Evolutionary conservation across 306 rosid species (phyloP).

Genomic region (Casuarina equisetifolia): DNA sequence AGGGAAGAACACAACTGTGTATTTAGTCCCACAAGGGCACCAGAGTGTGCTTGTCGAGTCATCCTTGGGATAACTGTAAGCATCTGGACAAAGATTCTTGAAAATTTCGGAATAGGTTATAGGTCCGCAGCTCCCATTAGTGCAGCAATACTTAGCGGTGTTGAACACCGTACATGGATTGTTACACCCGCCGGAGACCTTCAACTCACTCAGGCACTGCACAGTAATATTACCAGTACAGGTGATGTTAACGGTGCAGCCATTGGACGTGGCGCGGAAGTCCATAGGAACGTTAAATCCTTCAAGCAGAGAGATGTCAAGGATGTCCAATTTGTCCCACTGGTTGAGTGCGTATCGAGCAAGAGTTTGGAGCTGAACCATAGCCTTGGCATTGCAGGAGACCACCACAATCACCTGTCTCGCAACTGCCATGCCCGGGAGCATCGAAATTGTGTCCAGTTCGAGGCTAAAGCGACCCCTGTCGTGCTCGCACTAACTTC

Average conservation of each 20-base stretch:
- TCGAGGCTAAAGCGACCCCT: no score
- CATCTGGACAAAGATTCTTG: conserved; percentile 27
- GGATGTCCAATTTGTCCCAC: conserved; percentile 22
- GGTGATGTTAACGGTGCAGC: conserved; percentile 11
- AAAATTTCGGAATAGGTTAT: conserved; percentile 25
- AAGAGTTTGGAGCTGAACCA: no score
- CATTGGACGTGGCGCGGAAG: not conserved
- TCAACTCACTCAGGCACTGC: conserved; percentile 15
- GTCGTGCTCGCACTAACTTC: no score
- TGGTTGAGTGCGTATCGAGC: no score
- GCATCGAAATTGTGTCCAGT: no score
- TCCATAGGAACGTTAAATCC: conserved; percentile 39
- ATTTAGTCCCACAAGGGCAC: conserved; percentile 40
- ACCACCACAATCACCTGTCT: no score
- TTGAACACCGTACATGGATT: conserved; percentile 39
- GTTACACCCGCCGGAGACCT: conserved; percentile 27
- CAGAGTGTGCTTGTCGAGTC: conserved; percentile 26
- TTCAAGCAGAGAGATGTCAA: conserved; percentile 35
- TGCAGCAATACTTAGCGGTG: conserved; percentile 38
- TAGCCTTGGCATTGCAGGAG: no score
- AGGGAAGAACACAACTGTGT: not conserved
- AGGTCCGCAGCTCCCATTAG: conserved; percentile 20
- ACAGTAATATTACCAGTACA: conserved; percentile 22
- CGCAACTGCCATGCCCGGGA: no score
- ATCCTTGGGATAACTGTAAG: conserved; percentile 6